Evolutionary conservation across 2,329 filamentous ascomycete species (phyloP), one percentile per base, ranked within the genome.

Genomic region (Scytalidium sp.): DNA sequence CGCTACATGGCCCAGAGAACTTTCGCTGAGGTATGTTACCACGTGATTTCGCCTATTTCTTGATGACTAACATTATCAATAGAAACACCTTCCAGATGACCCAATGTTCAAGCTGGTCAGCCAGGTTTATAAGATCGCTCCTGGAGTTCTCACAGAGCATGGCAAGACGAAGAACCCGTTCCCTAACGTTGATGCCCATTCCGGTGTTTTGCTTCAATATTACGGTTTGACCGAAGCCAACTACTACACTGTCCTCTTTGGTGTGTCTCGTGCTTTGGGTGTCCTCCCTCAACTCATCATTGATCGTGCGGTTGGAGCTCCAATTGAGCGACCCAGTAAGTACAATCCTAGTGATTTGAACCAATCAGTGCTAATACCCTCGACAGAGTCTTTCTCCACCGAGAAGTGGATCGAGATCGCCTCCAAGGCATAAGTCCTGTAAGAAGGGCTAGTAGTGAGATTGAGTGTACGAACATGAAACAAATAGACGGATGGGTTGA

Each of bases 141-240:
- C 94, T 59, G 88, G 87, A 67, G 94, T 99, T 66, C 82, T 99
- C 72, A 99, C 94, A 61, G 91, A 99, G 86, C 94, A 99, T 81
- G 94, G 94, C 79, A 99, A 99, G 90, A 97, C 93, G 82, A 97
- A 97, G 89, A 96, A 97, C 88, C 92, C 91, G 62, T 96, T 82
- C 84, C 94, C 94, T 75, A 97, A 97, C 80, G 92, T 97, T 68
- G 93, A 97, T 69, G 92, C 93, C 68, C 94, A 97, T 88, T 97
- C 92, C 25, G 94, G 94, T 82, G 94, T 99, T 61, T 90, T 99
- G 60, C 90, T 99, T 64, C 94, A 99, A 81, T 94, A 99, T 87
- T 99, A 99, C 79, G 94, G 94, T 68, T 81, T 99, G 72, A 97
- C 89, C 58, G 93, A 99, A 83, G 88, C 94, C 75, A 97, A 86